These are phyloP conservation scores for Microcos paniculata DNA, from an alignment of 345 rosid species.

Conservation along the genomic window DNA sequence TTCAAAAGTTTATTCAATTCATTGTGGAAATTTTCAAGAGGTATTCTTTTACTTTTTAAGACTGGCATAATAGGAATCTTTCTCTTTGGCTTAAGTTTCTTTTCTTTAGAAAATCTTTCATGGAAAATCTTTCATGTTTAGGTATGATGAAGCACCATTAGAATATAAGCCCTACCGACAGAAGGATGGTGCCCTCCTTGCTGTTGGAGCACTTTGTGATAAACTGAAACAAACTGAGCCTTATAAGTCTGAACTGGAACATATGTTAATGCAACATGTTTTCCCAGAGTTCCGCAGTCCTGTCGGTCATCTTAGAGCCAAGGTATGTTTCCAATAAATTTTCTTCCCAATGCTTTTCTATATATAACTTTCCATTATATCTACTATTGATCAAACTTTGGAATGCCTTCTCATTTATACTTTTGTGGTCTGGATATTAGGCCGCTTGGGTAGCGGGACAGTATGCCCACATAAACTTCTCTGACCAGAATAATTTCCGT, in stretches of 20 bases:
- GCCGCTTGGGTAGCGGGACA: constrained; percentile 99
- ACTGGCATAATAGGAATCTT: neutral
- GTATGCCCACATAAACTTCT: constrained; percentile 80
- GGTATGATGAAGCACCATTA: constrained; percentile 75
- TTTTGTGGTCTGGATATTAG: constrained; percentile 33
- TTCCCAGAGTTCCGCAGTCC: constrained; percentile 95
- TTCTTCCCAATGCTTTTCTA: constrained; percentile 13
- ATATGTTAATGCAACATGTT: constrained; percentile 94
- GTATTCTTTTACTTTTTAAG: constrained; percentile 37
- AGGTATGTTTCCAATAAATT: constrained; percentile 47
- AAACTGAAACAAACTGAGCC: constrained; percentile 95
- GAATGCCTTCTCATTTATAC: neutral
- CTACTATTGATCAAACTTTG: too few relatives aligned
- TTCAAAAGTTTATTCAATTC: constrained; percentile 85
- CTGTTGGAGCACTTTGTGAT: constrained; percentile 98
- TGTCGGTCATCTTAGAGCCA: constrained; percentile 96
- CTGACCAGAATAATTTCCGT: constrained; percentile 79
- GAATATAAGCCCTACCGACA: constrained; percentile 82
- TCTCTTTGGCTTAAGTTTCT: neutral
- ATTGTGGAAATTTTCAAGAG: constrained; percentile 76
- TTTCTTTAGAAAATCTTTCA: neutral
- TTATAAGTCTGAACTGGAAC: constrained; percentile 85
- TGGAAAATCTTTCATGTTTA: constrained; percentile 21
- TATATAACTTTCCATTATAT: constrained; percentile 4
- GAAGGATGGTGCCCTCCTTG: constrained; percentile 98